Evolutionary conservation across 768 basidiomycete genomes (phyloP).

Genomic region (Agrocybe pediades): DNA sequence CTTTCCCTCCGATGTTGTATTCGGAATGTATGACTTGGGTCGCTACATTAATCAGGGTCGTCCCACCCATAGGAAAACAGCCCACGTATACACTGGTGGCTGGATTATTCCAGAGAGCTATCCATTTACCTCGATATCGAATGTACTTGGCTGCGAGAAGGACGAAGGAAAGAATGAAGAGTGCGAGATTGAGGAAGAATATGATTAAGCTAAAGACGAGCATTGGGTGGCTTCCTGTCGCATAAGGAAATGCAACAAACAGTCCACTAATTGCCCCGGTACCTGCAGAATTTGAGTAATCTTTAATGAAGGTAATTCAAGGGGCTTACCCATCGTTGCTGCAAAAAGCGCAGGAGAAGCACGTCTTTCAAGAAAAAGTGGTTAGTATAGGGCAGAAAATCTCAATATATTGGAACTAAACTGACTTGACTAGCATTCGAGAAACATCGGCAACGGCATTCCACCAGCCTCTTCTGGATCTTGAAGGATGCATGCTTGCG

Average conservation of each 20-base stretch:
- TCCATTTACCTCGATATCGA: slow-evolving; percentile 48
- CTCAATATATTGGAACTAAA: neutral
- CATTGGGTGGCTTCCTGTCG: slow-evolving; percentile 39
- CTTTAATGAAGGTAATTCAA: neutral
- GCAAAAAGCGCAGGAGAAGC: slow-evolving; percentile 47
- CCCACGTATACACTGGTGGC: slow-evolving; percentile 44
- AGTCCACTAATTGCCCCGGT: slow-evolving; percentile 57
- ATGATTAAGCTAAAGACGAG: slow-evolving; percentile 41
- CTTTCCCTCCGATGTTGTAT: slow-evolving; percentile 49
- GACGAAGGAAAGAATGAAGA: slow-evolving; percentile 52
- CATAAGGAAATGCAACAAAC: slow-evolving; percentile 61
- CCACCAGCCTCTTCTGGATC: neutral
- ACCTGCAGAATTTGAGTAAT: slow-evolving; percentile 25
- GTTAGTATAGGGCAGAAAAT: neutral
- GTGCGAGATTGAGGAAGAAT: slow-evolving; percentile 58
- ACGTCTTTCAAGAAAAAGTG: slow-evolving; percentile 25
- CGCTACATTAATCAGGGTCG: slow-evolving; percentile 57
- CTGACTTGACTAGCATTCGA: neutral
- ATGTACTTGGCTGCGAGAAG: slow-evolving; percentile 53
- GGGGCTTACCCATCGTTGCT: slow-evolving; percentile 41
- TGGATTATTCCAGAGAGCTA: slow-evolving; percentile 44
- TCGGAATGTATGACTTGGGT: slow-evolving; percentile 44
- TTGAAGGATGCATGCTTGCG: too few relatives aligned
- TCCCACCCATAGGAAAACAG: slow-evolving; percentile 61
- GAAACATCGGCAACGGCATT: neutral